These are phyloP conservation scores for Stephanodiscus minutulus DNA, from an alignment of 108 stramenopile genomes.

Conservation along the genomic window DNA sequence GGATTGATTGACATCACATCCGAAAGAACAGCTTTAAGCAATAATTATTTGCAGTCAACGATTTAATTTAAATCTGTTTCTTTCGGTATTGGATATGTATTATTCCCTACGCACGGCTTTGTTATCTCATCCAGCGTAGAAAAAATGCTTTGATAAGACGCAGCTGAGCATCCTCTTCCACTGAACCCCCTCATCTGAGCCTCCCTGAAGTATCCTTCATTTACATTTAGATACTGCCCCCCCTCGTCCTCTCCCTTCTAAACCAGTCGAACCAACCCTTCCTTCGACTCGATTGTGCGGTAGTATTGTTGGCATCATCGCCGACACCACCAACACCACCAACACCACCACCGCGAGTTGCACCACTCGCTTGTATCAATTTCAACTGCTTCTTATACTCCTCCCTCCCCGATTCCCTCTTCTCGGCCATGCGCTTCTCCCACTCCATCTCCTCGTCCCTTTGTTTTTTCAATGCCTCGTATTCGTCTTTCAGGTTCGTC, in stretches of 20 bases:
- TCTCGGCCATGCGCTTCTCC: constrained; percentile 33
- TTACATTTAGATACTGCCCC: background rate
- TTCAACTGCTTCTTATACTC: constrained; percentile 44
- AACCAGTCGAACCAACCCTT: constrained; percentile 43
- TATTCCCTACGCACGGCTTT: no score
- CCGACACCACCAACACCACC: background rate
- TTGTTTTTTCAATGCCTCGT: constrained; percentile 58
- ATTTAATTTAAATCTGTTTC: no score
- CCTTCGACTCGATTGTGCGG: constrained; percentile 12
- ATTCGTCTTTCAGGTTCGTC: constrained; percentile 74
- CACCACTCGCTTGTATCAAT: constrained; percentile 15
- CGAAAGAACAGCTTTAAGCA: no score
- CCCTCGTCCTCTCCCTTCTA: constrained; percentile 17
- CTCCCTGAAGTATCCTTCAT: no score
- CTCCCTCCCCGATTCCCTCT: constrained; percentile 39
- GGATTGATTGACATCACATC: no score
- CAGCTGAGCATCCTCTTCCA: background rate
- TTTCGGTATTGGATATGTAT: no score
- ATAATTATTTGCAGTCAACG: no score
- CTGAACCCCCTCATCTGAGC: background rate
- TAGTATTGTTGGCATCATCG: background rate
- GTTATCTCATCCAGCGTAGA: no score
- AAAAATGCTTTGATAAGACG: no score
- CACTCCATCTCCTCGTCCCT: constrained; percentile 62
- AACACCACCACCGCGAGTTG: constrained; percentile 3